A percentile compares a stretch with the other conserved stretches of the same genome.
Evolutionary conservation across 2,329 filamentous ascomycete genomes (phyloP).

Genomic region (Pseudopithomyces maydicus): DNA sequence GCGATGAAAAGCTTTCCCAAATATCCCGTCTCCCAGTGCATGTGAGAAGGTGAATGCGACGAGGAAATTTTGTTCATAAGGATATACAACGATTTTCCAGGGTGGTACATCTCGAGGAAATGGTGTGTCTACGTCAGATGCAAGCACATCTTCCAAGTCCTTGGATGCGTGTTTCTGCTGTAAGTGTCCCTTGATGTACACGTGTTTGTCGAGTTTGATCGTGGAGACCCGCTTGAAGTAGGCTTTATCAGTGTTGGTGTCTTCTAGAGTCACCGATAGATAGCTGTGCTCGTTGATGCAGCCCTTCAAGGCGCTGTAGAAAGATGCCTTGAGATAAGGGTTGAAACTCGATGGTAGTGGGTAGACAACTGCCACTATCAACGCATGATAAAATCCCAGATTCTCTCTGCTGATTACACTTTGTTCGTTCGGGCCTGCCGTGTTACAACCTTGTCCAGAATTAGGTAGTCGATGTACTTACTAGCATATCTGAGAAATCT

Average conservation of each 20-base stretch:
- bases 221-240: constrained; percentile 34
- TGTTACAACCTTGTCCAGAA: neutral
- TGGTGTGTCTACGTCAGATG: constrained; percentile 26
- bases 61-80: constrained; percentile 28
- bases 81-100: constrained; percentile 51
- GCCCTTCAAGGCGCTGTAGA: constrained; percentile 33
- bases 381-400: constrained; percentile 18
- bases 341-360: neutral
- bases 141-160: constrained; percentile 4
- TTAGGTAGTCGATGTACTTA: neutral
- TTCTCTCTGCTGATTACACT: constrained; percentile 17
- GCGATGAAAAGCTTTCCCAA: constrained; percentile 50
- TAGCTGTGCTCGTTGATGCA: constrained; percentile 49
- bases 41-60: constrained; percentile 53
- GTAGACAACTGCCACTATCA: constrained; percentile 16
- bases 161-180: neutral
- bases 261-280: constrained; percentile 43
- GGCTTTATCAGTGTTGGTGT: constrained; percentile 45
- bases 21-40: constrained; percentile 51
- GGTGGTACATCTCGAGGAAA: constrained; percentile 39
- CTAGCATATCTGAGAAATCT: constrained; percentile 2
- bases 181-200: constrained; percentile 34
- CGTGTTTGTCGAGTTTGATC: constrained; percentile 48
- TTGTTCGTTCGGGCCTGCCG: constrained; percentile 15
- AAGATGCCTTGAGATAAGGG: neutral